Conservation (phyloP, 192 early-diverging fungal genomes). For the Podila verticillata region DNA sequence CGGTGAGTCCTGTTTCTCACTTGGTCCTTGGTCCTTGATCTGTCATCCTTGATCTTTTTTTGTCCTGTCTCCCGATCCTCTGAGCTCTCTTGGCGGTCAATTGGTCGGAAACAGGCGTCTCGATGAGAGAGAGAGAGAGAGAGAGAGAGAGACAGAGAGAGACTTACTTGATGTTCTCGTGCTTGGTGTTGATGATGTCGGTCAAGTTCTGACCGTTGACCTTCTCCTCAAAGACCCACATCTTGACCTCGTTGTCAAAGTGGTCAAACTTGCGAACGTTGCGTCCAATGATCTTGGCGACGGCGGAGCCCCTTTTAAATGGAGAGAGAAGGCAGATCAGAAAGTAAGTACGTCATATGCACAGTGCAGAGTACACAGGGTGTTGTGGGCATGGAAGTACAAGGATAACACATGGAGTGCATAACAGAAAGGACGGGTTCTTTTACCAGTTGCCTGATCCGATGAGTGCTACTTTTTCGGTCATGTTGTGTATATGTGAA, state of each 20-base stretch:
- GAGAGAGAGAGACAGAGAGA: not conserved
- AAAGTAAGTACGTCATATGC: too few species aligned
- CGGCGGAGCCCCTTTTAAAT: conserved; percentile 84
- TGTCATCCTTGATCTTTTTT: too few species aligned
- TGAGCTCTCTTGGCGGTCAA: too few species aligned
- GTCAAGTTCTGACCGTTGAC: conserved; percentile 85
- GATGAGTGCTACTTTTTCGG: conserved; percentile 87
- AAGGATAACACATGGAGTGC: too few species aligned
- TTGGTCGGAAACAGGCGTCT: too few species aligned
- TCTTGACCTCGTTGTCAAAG: conserved; percentile 84
- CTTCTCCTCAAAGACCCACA: conserved; percentile 97
- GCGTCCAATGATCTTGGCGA: conserved; percentile 88
- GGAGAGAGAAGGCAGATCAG: not conserved
- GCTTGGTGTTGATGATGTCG: conserved; percentile 91
- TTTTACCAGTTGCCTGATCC: conserved; percentile 96
- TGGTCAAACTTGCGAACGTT: conserved; percentile 71
- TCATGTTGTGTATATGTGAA: conserved; percentile 20
- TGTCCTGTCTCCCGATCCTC: too few species aligned
- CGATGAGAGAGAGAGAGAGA: too few species aligned
- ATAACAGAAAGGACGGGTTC: too few species aligned
- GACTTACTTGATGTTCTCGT: conserved; percentile 86
- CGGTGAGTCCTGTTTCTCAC: too few species aligned
- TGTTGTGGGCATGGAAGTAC: not conserved
- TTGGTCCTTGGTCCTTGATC: too few species aligned
- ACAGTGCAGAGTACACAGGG: not conserved